Base-by-base conservation (phyloP, 2,329 filamentous ascomycete genomes). In the Lachnellula subtilissima region DNA sequence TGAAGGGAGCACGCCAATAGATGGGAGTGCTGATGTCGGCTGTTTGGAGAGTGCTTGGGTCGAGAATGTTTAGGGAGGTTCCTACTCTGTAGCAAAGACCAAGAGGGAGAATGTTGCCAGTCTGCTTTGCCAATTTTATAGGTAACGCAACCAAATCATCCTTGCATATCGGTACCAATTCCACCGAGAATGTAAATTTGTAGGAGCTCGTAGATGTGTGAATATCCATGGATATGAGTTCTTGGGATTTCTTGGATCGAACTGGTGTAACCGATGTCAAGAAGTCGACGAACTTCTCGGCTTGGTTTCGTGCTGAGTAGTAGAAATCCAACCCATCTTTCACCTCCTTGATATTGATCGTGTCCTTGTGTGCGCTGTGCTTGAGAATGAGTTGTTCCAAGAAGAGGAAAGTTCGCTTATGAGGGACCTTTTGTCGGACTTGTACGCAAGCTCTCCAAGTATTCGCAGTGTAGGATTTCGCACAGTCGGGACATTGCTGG, bases 291-390 rank as follows among this genome's bases (percentile, higher is more conserved):
- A 96, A 93, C 68, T 89, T 91, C 69, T 96, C 91, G 7, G 92
- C 93, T 66, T 96, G 89, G 69, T 97, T 99, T 67, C 90, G 81
- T 56, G 88, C 85, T 0, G 90, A 82, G 69, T 94, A 99, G 79
- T 87, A 99, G 73, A 99, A 99, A 71, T 99, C 94, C 57, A 99
- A 86, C 1, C 94, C 94, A 66, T 97, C 91, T 74, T 92, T 92
- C 28, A 90, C 89, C 75, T 99, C 94, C 71, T 95, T 97, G 75
- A 99, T 99, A 72, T 97, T 99, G 74, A 97, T 92, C 0, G 93
- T 94, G 65, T 99, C 92, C 62, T 85, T 83, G 72, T 96, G 92
- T 4, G 93, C 94, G 54, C 84, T 83, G 72, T 97, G 91, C 78
- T 97, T 97, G 65, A 99, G 79, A 65, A 99, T 96, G 55, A 97